phyloP scores from a whole-genome alignment of 1,284 basidiomycete species.

The Golubevia pallescens region DNA sequence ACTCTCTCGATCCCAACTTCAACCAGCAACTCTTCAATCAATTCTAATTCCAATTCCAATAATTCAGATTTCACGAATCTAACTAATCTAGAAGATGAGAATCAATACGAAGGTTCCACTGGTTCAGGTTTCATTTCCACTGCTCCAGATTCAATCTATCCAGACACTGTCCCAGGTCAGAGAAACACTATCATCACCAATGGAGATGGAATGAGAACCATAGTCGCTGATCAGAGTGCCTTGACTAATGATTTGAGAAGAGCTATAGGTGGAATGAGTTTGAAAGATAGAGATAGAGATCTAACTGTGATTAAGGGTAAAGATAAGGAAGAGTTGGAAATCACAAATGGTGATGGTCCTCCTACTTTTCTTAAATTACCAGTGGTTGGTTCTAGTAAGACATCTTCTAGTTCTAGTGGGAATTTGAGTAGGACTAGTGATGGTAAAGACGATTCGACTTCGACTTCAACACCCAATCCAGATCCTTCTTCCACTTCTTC shows the following conservation, averaged over 20 bases:
- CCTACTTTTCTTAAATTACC: neutral
- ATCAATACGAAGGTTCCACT: conserved; percentile 31
- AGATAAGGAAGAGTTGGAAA: neutral
- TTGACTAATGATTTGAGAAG: conserved; percentile 49
- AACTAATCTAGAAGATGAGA: conserved; percentile 10
- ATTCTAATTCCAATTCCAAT: conserved; percentile 18
- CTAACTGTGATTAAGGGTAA: neutral
- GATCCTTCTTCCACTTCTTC: conserved; percentile 2
- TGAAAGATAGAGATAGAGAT: conserved; percentile 9
- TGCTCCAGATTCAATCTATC: conserved; percentile 32
- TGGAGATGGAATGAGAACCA: neutral
- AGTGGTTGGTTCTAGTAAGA: conserved; percentile 5
- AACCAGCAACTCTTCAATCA: conserved; percentile 25
- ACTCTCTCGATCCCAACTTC: conserved; percentile 14
- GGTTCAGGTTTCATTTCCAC: conserved; percentile 16
- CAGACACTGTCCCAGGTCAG: conserved; percentile 32
- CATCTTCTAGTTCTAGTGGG: conserved; percentile 3
- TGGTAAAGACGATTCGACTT: too few relatives aligned
- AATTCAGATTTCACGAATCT: conserved; percentile 7
- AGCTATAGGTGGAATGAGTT: conserved; percentile 41
- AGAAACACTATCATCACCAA: conserved; percentile 21
- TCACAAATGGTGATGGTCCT: too few relatives aligned
- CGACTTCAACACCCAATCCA: neutral
- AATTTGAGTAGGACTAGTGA: too few relatives aligned
- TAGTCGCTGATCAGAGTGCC: conserved; percentile 21